phyloP scores from a whole-genome alignment of 2,329 filamentous ascomycete species.

The Fusarium goolgardi region DNA sequence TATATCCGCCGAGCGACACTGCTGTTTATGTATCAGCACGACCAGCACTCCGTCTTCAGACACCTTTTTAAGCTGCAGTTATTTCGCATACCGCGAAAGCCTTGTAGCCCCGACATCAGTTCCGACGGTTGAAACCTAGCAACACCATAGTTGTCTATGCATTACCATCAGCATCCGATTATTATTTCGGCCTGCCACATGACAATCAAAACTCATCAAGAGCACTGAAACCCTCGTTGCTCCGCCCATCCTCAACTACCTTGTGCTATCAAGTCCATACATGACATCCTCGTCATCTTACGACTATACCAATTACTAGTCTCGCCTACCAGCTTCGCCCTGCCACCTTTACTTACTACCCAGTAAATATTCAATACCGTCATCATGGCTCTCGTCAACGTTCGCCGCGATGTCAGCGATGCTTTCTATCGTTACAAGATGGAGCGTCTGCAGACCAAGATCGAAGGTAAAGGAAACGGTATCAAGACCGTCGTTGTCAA shows the following conservation, averaged over 20 bases:
- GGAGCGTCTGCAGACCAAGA: constrained; percentile 98
- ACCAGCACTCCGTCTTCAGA: constrained; percentile 89
- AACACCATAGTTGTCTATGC: constrained; percentile 65
- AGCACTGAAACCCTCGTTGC: constrained; percentile 64
- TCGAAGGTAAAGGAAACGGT: constrained; percentile 99
- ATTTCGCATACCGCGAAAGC: constrained; percentile 96
- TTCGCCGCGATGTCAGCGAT: constrained; percentile 97
- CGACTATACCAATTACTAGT: constrained; percentile 36
- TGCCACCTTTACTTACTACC: constrained; percentile 34
- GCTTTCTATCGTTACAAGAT: constrained; percentile 99
- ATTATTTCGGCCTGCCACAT: constrained; percentile 64
- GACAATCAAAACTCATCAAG: constrained; percentile 64
- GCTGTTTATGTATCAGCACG: constrained; percentile 99
- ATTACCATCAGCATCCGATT: constrained; percentile 63
- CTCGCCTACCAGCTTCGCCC: constrained; percentile 30
- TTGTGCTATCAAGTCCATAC: constrained; percentile 51
- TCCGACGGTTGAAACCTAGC: constrained; percentile 84
- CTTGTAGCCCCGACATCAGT: constrained; percentile 88
- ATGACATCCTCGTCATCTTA: constrained; percentile 54
- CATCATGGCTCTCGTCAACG: constrained; percentile 98
- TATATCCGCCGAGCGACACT: constrained; percentile 52
- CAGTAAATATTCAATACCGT: constrained; percentile 53
- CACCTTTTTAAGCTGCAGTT: constrained; percentile 96
- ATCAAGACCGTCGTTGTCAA: constrained; percentile 99
- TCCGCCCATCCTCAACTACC: constrained; percentile 54